Base-by-base conservation (phyloP, 345 rosid species). In the Pugionium dolabratum region DNA sequence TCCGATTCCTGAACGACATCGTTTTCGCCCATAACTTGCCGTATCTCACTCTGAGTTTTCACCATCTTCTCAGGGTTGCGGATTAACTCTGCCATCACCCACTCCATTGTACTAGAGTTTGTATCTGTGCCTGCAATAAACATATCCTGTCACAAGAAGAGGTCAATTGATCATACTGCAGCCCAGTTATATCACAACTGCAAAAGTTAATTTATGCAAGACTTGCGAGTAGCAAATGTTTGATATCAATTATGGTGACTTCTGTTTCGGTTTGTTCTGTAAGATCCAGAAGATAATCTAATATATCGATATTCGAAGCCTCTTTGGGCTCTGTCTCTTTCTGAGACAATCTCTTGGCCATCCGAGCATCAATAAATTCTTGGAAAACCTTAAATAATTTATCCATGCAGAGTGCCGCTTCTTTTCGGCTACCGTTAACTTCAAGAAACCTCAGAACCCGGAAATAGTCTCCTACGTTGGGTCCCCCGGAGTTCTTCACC, bases 31-130 rank as follows among this genome's bases (percentile, higher is more conserved):
- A 84, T 32, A 8, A 37, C 37, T 4, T 32, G 56, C 36, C 37
- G 7, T 30, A 87, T 42, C 73, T 90, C 91, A 0, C 71, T 50
- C 44, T 87, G 97, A 50, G 76, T 81, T 58, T 72, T 85, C 7
- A 28, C 9, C 31, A 87, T 71, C 0, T 6, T 34, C 6, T 41
- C 33, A 32, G 91, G 91, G 50, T 80, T 78, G 26, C 37, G 81
- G 6, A 88, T 70, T 33, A 87, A 87, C 59, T 87, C 97, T 1
- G 91, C 59, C 97, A 90, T 84, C 11, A 88, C 94, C 97, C 97
- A 90, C 49, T 85, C 95, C 58, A 87, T 49, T 0, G 90, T 90
- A 46, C 10, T 55, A 2, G 75, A 46, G 36, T 1, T 71, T 39
- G 69, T 62, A 25, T 70, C 74, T 6, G 67, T 70, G n/a, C 68